Evolutionary conservation across 2,329 filamentous ascomycete genomes (phyloP).

Genomic region (Lachnellula subtilissima): DNA sequence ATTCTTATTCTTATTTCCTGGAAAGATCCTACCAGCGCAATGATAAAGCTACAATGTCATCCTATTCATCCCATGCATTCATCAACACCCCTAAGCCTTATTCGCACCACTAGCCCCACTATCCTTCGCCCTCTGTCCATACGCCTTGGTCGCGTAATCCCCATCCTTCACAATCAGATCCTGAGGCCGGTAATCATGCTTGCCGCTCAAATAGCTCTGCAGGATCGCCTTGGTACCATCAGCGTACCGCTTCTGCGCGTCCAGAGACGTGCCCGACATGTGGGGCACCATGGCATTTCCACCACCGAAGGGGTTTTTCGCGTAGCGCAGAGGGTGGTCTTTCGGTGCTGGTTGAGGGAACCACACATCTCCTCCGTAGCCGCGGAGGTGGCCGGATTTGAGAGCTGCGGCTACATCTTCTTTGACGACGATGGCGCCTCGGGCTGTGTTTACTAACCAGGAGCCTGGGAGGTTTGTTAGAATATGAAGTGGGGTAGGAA

Average conservation of each 20-base stretch:
- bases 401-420: conserved; percentile 95
- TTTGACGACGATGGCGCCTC: conserved; percentile 98
- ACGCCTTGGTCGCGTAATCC: conserved; percentile 84
- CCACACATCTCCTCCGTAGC: conserved; percentile 89
- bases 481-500: conserved; percentile 47
- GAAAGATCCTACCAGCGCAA: background rate
- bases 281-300: conserved; percentile 99
- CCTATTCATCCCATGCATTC: background rate
- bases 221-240: conserved; percentile 85
- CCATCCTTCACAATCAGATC: conserved; percentile 88
- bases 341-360: conserved; percentile 87
- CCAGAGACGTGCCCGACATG: conserved; percentile 98
- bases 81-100: conserved; percentile 7
- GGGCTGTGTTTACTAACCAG: conserved; percentile 98
- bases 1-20: too few relatives aligned
- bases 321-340: conserved; percentile 88
- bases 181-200: conserved; percentile 80
- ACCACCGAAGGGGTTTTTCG: conserved; percentile 90
- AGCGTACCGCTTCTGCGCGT: conserved; percentile 91
- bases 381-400: conserved; percentile 83
- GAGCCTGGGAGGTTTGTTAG: conserved; percentile 58
- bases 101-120: conserved; percentile 12
- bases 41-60: background rate
- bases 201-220: conserved; percentile 82
- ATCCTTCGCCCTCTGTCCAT: conserved; percentile 28